Evolutionary conservation across 805 yeast species (phyloP).

Genomic region (Kurtzmaniella cleridarum): DNA sequence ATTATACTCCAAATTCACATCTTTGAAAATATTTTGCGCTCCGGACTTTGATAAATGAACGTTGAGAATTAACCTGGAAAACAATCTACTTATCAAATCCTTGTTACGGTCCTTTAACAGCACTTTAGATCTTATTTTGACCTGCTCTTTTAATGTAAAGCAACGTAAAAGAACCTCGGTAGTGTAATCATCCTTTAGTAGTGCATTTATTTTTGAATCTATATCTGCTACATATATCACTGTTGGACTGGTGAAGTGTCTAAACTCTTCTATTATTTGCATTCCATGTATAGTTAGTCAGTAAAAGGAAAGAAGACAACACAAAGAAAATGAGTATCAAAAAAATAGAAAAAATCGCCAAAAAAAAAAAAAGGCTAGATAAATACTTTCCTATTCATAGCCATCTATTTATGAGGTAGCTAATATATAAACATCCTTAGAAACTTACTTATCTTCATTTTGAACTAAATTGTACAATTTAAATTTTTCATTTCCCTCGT

Average conservation of each 20-base stretch:
- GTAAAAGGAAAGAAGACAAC: no score
- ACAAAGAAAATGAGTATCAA: no score
- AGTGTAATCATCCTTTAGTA: conserved; percentile 29
- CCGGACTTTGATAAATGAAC: conserved; percentile 14
- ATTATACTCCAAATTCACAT: conserved; percentile 24
- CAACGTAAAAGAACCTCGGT: conserved; percentile 48
- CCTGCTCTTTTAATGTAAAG: conserved; percentile 39
- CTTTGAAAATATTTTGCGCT: conserved; percentile 6
- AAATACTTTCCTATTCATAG: no score
- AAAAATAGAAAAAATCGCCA: no score
- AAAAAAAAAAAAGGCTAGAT: no score
- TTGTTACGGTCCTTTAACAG: conserved; percentile 26
- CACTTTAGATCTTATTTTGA: conserved; percentile 34
- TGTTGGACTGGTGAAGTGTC: neutral
- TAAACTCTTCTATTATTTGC: neutral
- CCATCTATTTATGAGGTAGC: no score
- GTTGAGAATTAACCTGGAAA: conserved; percentile 40
- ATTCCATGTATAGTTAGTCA: no score
- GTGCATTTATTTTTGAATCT: conserved; percentile 7
- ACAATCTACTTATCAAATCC: conserved; percentile 40
- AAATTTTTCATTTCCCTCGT: conserved; percentile 4
- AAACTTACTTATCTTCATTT: neutral
- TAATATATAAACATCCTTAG: no score
- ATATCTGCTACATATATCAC: neutral
- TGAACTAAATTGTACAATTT: conserved; percentile 6